Evolutionary conservation across 2,329 filamentous ascomycete genomes (phyloP).

Genomic region (Coleophoma crateriformis): DNA sequence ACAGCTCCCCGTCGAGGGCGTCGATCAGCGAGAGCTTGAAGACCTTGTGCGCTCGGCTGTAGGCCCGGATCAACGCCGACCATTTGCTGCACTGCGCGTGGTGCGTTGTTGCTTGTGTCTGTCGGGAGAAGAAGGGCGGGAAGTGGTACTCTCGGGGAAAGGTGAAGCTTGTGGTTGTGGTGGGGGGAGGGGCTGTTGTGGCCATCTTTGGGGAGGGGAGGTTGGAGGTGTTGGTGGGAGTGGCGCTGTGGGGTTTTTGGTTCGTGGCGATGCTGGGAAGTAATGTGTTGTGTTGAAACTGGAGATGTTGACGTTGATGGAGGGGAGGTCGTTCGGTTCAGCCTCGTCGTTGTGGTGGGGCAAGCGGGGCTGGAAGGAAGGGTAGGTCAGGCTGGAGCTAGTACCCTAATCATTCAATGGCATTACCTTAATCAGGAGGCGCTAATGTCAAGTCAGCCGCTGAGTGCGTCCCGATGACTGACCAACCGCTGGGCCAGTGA

Average conservation of each 20-base stretch:
- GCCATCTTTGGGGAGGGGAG: not conserved
- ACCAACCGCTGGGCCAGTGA: too few relatives aligned
- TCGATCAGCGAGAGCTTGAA: slow-evolving; percentile 68
- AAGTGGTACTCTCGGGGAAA: slow-evolving; percentile 67
- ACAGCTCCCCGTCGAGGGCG: slow-evolving; percentile 50
- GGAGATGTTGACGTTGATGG: too few relatives aligned
- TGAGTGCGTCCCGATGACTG: too few relatives aligned
- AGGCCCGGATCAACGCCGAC: slow-evolving; percentile 78
- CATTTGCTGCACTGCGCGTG: slow-evolving; percentile 78
- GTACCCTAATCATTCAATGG: too few relatives aligned
- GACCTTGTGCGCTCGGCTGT: slow-evolving; percentile 72
- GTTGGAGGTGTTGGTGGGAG: not conserved
- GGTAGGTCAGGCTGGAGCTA: too few relatives aligned
- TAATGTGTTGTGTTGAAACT: not conserved
- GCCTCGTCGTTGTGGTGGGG: too few relatives aligned
- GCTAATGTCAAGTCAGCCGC: too few relatives aligned
- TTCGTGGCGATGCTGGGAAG: not conserved
- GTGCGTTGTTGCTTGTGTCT: slow-evolving; percentile 68
- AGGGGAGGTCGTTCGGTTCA: too few relatives aligned
- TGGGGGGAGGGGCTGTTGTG: not conserved
- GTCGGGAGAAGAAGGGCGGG: slow-evolving; percentile 80
- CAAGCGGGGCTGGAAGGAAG: too few relatives aligned
- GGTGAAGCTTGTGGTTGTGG: slow-evolving; percentile 30
- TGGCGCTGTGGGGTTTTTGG: not conserved
- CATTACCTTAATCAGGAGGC: too few relatives aligned